phyloP scores from a whole-genome alignment of 208 protist species.

The Trypanosoma vivax region DNA sequence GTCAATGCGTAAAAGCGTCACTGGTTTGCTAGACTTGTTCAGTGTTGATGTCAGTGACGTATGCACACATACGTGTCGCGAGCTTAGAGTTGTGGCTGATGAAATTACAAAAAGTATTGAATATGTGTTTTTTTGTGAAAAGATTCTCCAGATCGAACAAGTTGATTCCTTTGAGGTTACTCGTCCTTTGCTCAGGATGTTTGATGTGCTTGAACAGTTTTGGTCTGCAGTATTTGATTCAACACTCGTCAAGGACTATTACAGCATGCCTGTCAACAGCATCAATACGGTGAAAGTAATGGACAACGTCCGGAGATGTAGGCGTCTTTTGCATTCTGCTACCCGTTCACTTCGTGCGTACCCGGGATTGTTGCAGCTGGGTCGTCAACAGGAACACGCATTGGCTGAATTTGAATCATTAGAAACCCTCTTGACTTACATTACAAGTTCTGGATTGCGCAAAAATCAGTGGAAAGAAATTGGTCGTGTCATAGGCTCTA shows the following conservation, averaged over 20 bases:
- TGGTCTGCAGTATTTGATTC: constrained; percentile 61
- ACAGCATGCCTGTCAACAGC: constrained; percentile 48
- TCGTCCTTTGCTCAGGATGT: constrained; percentile 43
- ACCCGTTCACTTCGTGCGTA: constrained; percentile 64
- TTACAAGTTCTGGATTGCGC: constrained; percentile 71
- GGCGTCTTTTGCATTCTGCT: constrained; percentile 64
- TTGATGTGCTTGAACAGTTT: constrained; percentile 83
- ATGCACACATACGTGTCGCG: constrained; percentile 74
- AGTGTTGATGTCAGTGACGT: constrained; percentile 83
- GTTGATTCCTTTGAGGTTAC: constrained; percentile 64
- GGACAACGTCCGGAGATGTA: constrained; percentile 68
- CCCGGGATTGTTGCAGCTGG: constrained; percentile 58
- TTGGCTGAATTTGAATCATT: constrained; percentile 74
- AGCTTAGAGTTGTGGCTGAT: constrained; percentile 63
- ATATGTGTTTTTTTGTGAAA: constrained; percentile 53
- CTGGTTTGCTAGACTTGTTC: constrained; percentile 78
- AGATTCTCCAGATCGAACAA: constrained; percentile 27
- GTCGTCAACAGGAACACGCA: constrained; percentile 71
- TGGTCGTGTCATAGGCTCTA: constrained; percentile 39
- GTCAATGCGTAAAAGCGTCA: constrained; percentile 66
- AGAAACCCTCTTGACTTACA: constrained; percentile 50
- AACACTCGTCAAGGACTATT: constrained; percentile 60
- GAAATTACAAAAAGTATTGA: constrained; percentile 38
- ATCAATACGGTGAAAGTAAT: constrained; percentile 57
- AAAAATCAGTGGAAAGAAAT: constrained; percentile 90